Evolutionary conservation across 805 yeast species (phyloP), one percentile per base, ranked within the genome.

Genomic region (Hanseniaspora taiwanica): DNA sequence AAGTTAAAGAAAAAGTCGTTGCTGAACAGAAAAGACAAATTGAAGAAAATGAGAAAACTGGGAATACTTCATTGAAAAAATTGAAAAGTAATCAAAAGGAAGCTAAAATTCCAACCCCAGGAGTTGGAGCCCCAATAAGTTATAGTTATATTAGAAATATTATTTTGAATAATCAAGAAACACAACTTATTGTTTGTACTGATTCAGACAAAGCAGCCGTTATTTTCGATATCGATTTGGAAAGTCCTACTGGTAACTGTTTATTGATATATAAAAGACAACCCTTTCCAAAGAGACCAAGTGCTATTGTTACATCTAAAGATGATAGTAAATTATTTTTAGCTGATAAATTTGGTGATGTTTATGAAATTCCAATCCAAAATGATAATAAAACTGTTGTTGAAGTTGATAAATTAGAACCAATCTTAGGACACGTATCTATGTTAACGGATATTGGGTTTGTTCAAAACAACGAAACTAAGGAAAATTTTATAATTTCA

Each of bases 301-400:
- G 85, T 48, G 78, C 95, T 1, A 66, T 86, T 16, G 66, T 83
- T 6, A 61, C 76, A 1, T 68, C 79, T 25, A 60, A 60, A 27
- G 73, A 72, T 42, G 74, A 71, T 44, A 47, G 53, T 6, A 60
- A 62, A 12, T 59, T 87, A 6, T 57, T 85, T 2, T 71, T 87
- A 19, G 96, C 94, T 17, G 98, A 91, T 58, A 91, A 91, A 63
- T 91, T 89, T 55, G 98, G 98, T 37, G 99, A 91, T 60, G 96
- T 86, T 5, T 91, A 83, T 56, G 58, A 69, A 1, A 64, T 84
- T 29, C 62, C 69, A 2, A 60, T 76, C 21, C 62, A 62, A 18
- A 54, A 56, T 12, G 49, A 57, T 3, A 60, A 51, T 1, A 50
- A 69, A 1, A 56, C 62, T 2, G 12, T 25, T 10, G 6, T 29